These are phyloP conservation scores for Petunia axillaris DNA, from an alignment of 257 asterid species.

Conservation along the genomic window DNA sequence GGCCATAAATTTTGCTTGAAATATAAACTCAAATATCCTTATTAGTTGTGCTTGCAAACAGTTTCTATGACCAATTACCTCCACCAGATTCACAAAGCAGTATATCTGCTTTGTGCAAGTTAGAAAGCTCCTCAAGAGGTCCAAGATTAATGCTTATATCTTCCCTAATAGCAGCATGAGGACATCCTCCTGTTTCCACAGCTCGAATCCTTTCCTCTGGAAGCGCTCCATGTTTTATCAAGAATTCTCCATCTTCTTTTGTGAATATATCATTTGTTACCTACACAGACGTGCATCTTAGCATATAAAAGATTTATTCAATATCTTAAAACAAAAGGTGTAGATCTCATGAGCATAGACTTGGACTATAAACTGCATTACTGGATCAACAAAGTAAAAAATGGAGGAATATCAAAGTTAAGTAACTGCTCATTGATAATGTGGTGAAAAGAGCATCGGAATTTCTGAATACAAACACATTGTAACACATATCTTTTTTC, in stretches of 20 bases:
- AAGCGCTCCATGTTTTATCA: slow-evolving; percentile 91
- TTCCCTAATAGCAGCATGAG: slow-evolving; percentile 96
- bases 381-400: too few relatives aligned
- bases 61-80: slow-evolving; percentile 49
- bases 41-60: neutral
- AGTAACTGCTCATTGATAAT: too few relatives aligned
- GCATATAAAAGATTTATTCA: neutral
- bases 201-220: slow-evolving; percentile 97
- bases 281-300: slow-evolving; percentile 41
- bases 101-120: slow-evolving; percentile 79
- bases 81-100: slow-evolving; percentile 98
- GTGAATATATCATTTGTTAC: slow-evolving; percentile 98
- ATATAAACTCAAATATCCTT: neutral
- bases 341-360: neutral
- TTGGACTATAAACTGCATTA: too few relatives aligned
- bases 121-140: slow-evolving; percentile 95
- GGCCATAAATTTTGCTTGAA: neutral
- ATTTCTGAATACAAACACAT: neutral
- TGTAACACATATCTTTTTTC: neutral
- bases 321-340: neutral
- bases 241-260: slow-evolving; percentile 94
- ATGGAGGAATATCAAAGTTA: too few relatives aligned
- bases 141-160: slow-evolving; percentile 95
- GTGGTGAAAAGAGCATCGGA: neutral
- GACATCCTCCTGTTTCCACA: slow-evolving; percentile 97